Evolutionary conservation across 148 eudicot genomes (phyloP).

Genomic region (Arctostaphylos glauca): DNA sequence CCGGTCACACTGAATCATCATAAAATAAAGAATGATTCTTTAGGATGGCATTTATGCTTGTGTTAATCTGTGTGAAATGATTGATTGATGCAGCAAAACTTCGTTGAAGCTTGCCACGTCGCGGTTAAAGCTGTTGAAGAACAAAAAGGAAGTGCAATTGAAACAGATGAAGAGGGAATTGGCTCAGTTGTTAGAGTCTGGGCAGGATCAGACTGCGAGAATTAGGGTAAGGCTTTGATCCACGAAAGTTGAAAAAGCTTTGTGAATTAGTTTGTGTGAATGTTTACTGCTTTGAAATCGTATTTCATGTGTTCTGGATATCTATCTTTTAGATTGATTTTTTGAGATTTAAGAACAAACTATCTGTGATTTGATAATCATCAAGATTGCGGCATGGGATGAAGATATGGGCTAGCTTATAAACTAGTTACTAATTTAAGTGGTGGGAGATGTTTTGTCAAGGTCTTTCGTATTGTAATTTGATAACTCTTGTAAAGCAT

Average conservation of each 20-base stretch:
- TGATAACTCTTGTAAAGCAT: not conserved
- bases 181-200: constrained; percentile 83
- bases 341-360: not conserved
- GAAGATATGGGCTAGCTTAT: no score
- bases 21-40: no score
- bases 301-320: not conserved
- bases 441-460: not conserved
- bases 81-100: constrained; percentile 66
- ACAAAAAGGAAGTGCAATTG: constrained; percentile 75
- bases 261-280: not conserved
- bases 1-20: no score
- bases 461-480: not conserved
- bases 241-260: not conserved
- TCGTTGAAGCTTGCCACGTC: constrained; percentile 80
- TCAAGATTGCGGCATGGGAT: not conserved
- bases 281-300: not conserved
- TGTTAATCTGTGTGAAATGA: constrained; percentile 8
- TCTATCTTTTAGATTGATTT: not conserved
- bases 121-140: constrained; percentile 79
- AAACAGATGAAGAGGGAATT: constrained; percentile 72
- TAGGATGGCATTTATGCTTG: not conserved
- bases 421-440: not conserved
- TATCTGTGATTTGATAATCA: not conserved
- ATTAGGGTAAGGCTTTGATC: constrained; percentile 59
- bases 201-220: constrained; percentile 79